Percentiles rank a stretch among this genome's conserved stretches.
Evolutionary conservation across 1,139 yeast species (phyloP).

Genomic region (Eremothecium cymbalariae): DNA sequence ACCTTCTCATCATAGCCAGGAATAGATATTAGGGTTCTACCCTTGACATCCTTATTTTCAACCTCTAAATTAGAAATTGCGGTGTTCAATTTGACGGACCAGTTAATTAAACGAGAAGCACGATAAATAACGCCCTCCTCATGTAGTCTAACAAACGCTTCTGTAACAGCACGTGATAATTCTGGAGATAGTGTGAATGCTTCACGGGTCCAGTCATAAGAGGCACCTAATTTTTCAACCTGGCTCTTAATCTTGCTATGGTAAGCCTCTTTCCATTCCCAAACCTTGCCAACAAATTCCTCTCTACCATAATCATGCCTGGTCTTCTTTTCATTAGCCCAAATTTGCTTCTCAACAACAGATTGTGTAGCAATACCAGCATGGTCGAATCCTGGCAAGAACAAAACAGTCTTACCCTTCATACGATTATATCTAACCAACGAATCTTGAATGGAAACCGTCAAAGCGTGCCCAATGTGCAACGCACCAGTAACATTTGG

Average conservation of each 20-base stretch:
- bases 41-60: constrained; percentile 80
- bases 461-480: constrained; percentile 97
- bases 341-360: constrained; percentile 92
- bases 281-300: constrained; percentile 74
- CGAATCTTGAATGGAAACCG: constrained; percentile 90
- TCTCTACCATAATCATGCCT: constrained; percentile 96
- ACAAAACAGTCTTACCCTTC: constrained; percentile 92
- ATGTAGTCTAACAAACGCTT: constrained; percentile 83
- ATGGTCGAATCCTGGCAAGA: constrained; percentile 95
- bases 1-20: constrained; percentile 88
- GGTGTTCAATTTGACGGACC: constrained; percentile 93
- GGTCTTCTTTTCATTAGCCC: constrained; percentile 82
- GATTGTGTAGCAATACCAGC: constrained; percentile 99
- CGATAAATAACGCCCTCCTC: constrained; percentile 95
- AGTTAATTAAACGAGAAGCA: constrained; percentile 86
- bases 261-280: constrained; percentile 98
- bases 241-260: constrained; percentile 79
- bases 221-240: constrained; percentile 83
- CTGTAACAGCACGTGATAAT: constrained; percentile 72
- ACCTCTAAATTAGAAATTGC: constrained; percentile 95
- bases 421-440: constrained; percentile 90
- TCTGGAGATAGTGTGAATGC: constrained; percentile 85
- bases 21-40: constrained; percentile 70
- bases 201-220: constrained; percentile 93
- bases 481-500: constrained; percentile 98